Conservation (phyloP, 805 yeast genomes). For the Alloascoidea africana region DNA sequence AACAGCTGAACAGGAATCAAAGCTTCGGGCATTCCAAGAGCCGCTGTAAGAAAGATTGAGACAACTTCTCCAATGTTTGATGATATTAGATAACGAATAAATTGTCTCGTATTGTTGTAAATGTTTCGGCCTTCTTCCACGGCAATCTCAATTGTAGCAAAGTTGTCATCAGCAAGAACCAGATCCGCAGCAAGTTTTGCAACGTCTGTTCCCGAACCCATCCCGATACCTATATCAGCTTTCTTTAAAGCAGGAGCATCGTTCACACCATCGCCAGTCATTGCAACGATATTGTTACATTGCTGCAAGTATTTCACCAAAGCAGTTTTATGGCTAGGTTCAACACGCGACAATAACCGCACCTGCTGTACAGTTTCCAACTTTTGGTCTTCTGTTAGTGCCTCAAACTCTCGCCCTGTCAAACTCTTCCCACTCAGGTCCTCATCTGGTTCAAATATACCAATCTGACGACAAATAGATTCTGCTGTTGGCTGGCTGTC, state of each 20-base stretch:
- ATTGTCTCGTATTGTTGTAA: conserved; percentile 25
- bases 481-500: conserved; percentile 31
- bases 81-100: conserved; percentile 28
- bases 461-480: conserved; percentile 31
- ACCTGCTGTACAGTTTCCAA: conserved; percentile 28
- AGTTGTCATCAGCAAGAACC: conserved; percentile 37
- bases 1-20: conserved; percentile 40
- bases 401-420: conserved; percentile 24
- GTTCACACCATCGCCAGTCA: conserved; percentile 55
- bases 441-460: conserved; percentile 19
- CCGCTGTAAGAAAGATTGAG: conserved; percentile 37
- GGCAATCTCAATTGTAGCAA: conserved; percentile 40
- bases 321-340: conserved; percentile 36
- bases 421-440: conserved; percentile 23
- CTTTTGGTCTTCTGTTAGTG: conserved; percentile 20
- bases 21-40: conserved; percentile 36
- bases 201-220: conserved; percentile 51
- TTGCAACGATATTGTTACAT: conserved; percentile 38
- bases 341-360: conserved; percentile 36
- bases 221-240: conserved; percentile 49
- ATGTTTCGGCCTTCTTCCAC: conserved; percentile 39
- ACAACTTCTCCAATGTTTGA: conserved; percentile 44
- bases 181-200: conserved; percentile 45
- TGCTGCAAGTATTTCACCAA: conserved; percentile 32
- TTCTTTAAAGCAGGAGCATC: conserved; percentile 49